These are phyloP conservation scores for Malus sieversii DNA, from an alignment of 306 rosid genomes.

Conservation along the genomic window DNA sequence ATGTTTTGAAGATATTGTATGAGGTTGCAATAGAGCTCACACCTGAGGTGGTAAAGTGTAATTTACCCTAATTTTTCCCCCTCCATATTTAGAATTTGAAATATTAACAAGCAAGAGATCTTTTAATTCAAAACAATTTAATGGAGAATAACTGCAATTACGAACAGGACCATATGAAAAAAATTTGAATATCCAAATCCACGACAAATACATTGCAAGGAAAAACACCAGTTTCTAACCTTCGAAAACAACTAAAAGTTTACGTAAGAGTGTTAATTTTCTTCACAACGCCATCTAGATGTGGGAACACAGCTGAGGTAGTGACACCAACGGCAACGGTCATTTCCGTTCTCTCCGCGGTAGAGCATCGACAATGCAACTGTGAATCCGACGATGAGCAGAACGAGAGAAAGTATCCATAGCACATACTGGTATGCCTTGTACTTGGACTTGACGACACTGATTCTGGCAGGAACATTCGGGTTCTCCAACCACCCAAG, in stretches of 20 bases:
- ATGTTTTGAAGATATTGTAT: too few relatives aligned
- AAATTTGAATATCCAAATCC: neutral
- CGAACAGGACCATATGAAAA: neutral
- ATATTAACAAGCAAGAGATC: too few relatives aligned
- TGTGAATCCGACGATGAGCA: slow-evolving; percentile 48
- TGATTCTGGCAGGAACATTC: slow-evolving; percentile 37
- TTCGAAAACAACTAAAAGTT: neutral
- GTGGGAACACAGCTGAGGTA: slow-evolving; percentile 65
- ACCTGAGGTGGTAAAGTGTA: too few relatives aligned
- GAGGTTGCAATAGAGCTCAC: too few relatives aligned
- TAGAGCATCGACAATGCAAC: slow-evolving; percentile 59
- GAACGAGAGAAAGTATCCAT: slow-evolving; percentile 45
- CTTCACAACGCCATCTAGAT: slow-evolving; percentile 58
- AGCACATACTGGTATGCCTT: slow-evolving; percentile 63
- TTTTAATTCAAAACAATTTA: neutral
- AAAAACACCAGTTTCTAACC: neutral
- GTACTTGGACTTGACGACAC: slow-evolving; percentile 49
- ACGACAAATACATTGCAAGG: neutral
- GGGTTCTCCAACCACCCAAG: slow-evolving; percentile 54
- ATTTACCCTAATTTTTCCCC: too few relatives aligned
- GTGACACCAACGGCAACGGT: slow-evolving; percentile 73
- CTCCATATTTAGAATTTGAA: too few relatives aligned
- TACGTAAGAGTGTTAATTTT: slow-evolving; percentile 5
- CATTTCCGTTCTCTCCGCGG: slow-evolving; percentile 47
- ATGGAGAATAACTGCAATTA: neutral